These are phyloP conservation scores for Fusarium fracticaudum DNA, from an alignment of 2,329 filamentous ascomycete genomes.

Conservation along the genomic window DNA sequence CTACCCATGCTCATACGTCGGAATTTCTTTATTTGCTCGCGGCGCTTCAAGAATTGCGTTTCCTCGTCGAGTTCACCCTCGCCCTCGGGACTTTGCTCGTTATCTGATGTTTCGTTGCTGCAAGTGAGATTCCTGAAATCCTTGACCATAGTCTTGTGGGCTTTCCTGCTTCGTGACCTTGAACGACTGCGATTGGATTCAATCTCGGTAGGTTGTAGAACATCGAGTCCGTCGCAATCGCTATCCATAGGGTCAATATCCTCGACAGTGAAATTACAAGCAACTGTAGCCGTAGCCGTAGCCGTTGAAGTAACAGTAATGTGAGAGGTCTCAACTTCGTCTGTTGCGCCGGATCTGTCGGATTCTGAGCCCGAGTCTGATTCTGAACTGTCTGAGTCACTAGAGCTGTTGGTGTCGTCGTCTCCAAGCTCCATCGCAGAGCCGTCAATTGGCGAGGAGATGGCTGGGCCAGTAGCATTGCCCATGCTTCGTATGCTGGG, in stretches of 20 bases:
- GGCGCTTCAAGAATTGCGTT: constrained; percentile 50
- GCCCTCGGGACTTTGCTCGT: constrained; percentile 49
- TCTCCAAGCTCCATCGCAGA: constrained; percentile 24
- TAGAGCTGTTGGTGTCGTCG: constrained; percentile 26
- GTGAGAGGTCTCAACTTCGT: constrained; percentile 37
- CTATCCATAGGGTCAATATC: constrained; percentile 59
- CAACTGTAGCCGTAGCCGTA: constrained; percentile 27
- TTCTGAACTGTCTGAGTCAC: constrained; percentile 33
- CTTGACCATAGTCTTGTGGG: constrained; percentile 56
- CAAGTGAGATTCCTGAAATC: constrained; percentile 58
- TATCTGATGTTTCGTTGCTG: constrained; percentile 51
- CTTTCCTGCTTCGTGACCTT: constrained; percentile 49
- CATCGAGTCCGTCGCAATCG: constrained; percentile 54
- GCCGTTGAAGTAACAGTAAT: constrained; percentile 28
- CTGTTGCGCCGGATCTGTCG: constrained; percentile 36
- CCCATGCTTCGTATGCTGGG: constrained; percentile 42
- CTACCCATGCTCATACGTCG: constrained; percentile 62
- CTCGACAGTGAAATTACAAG: constrained; percentile 54
- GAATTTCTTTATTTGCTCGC: constrained; percentile 55
- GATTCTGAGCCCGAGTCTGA: constrained; percentile 37
- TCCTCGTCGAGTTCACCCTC: constrained; percentile 52
- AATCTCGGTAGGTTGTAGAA: constrained; percentile 57
- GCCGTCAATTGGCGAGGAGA: constrained; percentile 19
- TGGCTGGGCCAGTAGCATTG: constrained; percentile 30
- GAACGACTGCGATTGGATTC: constrained; percentile 58